phyloP scores from a whole-genome alignment of 805 yeast genomes.

The Ogataea sp. region DNA sequence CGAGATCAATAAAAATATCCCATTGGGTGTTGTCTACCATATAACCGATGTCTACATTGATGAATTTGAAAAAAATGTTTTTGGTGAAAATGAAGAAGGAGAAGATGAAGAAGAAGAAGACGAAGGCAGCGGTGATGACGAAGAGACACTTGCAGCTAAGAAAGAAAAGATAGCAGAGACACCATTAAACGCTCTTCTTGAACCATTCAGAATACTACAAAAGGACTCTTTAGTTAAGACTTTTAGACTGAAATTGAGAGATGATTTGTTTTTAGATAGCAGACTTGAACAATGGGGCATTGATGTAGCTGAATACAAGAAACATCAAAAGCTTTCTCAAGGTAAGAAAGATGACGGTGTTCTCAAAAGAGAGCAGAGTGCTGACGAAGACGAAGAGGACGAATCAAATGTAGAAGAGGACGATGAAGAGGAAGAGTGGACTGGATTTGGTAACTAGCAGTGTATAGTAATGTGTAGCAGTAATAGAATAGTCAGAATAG shows the following conservation, averaged over 20 bases:
- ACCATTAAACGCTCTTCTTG: slow-evolving; percentile 48
- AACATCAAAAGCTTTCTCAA: slow-evolving; percentile 11
- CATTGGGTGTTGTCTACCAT: slow-evolving; percentile 79
- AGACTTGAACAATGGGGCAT: slow-evolving; percentile 63
- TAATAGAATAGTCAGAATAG: no score
- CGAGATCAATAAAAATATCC: slow-evolving; percentile 31
- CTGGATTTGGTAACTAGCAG: slow-evolving; percentile 18
- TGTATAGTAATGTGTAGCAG: no score
- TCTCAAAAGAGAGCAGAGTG: slow-evolving; percentile 12
- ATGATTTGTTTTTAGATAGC: slow-evolving; percentile 58
- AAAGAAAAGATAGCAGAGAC: slow-evolving; percentile 31
- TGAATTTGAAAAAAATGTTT: slow-evolving; percentile 66
- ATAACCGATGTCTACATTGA: slow-evolving; percentile 76
- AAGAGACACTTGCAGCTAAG: slow-evolving; percentile 8
- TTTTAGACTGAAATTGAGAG: slow-evolving; percentile 53
- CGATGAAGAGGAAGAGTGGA: slow-evolving; percentile 17
- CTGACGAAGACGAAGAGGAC: slow-evolving; percentile 23
- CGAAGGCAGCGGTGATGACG: slow-evolving; percentile 14
- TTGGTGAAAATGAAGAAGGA: slow-evolving; percentile 36
- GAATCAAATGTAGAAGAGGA: slow-evolving; percentile 11
- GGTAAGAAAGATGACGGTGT: slow-evolving; percentile 19
- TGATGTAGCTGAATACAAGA: slow-evolving; percentile 11
- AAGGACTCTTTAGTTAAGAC: slow-evolving; percentile 48
- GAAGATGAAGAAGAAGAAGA: slow-evolving; percentile 39
- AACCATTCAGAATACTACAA: slow-evolving; percentile 51